Percentiles rank a stretch among this genome's conserved stretches.
Evolutionary conservation across 2,329 filamentous ascomycete genomes (phyloP).

Genomic region (Rhinocladiella similis): DNA sequence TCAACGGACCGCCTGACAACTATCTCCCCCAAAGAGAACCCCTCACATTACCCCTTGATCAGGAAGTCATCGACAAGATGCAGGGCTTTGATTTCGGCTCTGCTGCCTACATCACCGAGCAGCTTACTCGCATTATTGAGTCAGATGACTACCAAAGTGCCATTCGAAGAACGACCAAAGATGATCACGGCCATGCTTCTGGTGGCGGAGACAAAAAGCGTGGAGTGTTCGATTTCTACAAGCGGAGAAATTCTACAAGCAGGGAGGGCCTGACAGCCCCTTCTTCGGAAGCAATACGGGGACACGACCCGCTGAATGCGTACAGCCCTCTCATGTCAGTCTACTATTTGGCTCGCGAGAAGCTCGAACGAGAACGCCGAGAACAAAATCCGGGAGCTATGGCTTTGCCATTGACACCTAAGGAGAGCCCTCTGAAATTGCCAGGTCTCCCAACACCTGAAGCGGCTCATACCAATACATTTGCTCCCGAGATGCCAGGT

Average conservation of each 20-base stretch:
- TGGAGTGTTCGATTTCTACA: slow-evolving; percentile 96
- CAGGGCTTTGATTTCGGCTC: slow-evolving; percentile 96
- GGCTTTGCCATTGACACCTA: slow-evolving; percentile 57
- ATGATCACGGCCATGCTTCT: slow-evolving; percentile 59
- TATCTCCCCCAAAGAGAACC: slow-evolving; percentile 81
- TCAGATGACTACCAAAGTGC: slow-evolving; percentile 92
- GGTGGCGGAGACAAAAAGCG: slow-evolving; percentile 76
- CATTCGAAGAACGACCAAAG: slow-evolving; percentile 69
- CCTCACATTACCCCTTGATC: slow-evolving; percentile 78
- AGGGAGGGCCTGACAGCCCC: slow-evolving; percentile 80
- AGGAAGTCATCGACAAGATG: slow-evolving; percentile 86
- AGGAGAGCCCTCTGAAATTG: slow-evolving; percentile 60
- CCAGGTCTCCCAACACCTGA: slow-evolving; percentile 79
- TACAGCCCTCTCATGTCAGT: slow-evolving; percentile 90
- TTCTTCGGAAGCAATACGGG: slow-evolving; percentile 83
- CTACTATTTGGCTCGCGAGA: slow-evolving; percentile 95
- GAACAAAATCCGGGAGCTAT: slow-evolving; percentile 61
- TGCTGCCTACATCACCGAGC: slow-evolving; percentile 75
- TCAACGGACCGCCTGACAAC: slow-evolving; percentile 82
- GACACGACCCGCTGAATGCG: slow-evolving; percentile 85
- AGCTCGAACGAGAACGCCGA: slow-evolving; percentile 69
- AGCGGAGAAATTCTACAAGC: slow-evolving; percentile 86
- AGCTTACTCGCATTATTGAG: slow-evolving; percentile 82
- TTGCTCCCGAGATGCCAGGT: slow-evolving; percentile 82
- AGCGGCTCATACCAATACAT: slow-evolving; percentile 83